Conservation (phyloP, 768 basidiomycete species). For the Macrolepiota fuliginosa region DNA sequence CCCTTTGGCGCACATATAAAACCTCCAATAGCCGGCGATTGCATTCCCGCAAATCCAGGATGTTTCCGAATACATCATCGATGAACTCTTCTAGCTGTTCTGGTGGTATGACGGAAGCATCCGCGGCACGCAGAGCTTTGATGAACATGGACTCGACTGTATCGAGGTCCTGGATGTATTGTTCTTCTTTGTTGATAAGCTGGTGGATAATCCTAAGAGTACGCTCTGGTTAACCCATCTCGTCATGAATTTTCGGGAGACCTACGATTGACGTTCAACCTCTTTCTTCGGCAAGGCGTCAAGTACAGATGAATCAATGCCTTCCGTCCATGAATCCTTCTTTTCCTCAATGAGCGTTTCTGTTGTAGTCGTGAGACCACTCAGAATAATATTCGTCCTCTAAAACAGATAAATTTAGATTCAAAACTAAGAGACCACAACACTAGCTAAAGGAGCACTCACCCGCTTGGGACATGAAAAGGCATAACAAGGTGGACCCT, state of each 20-base stretch:
- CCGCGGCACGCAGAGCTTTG: conserved; percentile 44
- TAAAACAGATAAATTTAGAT: not conserved
- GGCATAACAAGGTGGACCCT: conserved; percentile 79
- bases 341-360: conserved; percentile 31
- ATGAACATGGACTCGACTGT: conserved; percentile 69
- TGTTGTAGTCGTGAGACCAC: conserved; percentile 22
- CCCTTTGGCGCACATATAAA: conserved; percentile 82
- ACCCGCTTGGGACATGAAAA: conserved; percentile 77
- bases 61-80: conserved; percentile 87
- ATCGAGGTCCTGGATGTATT: conserved; percentile 86
- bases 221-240: not conserved
- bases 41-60: conserved; percentile 82
- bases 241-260: conserved; percentile 5
- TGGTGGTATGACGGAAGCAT: conserved; percentile 43
- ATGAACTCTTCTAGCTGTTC: conserved; percentile 77
- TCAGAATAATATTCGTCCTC: conserved; percentile 7
- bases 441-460: conserved; percentile 8
- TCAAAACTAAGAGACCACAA: not conserved
- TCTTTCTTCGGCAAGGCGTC: conserved; percentile 69
- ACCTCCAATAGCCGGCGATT: conserved; percentile 82
- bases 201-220: conserved; percentile 72
- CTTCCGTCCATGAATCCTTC: conserved; percentile 45
- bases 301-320: conserved; percentile 38
- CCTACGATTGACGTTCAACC: conserved; percentile 74
- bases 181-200: conserved; percentile 84